Evolutionary conservation across 176 grass and related monocot genomes (phyloP).

Genomic region (Coix lacrymajobi): DNA sequence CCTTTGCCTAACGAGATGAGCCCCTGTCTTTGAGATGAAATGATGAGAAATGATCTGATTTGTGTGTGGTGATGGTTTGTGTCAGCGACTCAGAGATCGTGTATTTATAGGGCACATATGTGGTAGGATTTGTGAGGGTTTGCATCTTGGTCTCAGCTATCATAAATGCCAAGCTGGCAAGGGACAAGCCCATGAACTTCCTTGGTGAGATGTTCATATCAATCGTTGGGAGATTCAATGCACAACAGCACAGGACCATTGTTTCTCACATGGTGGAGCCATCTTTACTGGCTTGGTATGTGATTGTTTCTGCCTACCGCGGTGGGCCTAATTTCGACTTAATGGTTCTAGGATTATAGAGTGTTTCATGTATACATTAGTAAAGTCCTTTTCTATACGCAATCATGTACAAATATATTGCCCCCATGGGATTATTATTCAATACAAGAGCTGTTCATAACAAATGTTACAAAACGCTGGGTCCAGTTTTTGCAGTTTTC

Average conservation of each 20-base stretch:
- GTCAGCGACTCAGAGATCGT: background rate
- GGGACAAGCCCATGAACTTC: constrained; percentile 31
- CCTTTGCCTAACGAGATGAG: constrained; percentile 7
- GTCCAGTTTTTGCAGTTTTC: background rate
- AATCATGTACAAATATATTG: background rate
- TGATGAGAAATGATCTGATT: background rate
- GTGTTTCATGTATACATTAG: background rate
- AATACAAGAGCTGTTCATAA: background rate
- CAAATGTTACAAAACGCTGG: background rate
- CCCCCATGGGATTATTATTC: background rate
- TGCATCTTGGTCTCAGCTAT: constrained; percentile 14
- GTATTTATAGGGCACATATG: constrained; percentile 32
- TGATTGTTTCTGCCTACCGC: background rate
- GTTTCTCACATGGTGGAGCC: constrained; percentile 32
- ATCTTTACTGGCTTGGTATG: constrained; percentile 14
- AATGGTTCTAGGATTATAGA: background rate
- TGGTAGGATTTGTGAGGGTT: background rate
- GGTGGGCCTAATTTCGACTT: background rate
- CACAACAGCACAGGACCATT: constrained; percentile 1
- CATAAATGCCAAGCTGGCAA: constrained; percentile 16
- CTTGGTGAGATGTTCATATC: constrained; percentile 33
- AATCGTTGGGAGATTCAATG: constrained; percentile 8
- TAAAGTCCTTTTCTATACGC: background rate
- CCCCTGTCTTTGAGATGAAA: constrained; percentile 11
- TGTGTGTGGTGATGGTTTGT: constrained; percentile 28